Evolutionary conservation across 257 asterid species (phyloP).

Genomic region (Scutellaria baicalensis): DNA sequence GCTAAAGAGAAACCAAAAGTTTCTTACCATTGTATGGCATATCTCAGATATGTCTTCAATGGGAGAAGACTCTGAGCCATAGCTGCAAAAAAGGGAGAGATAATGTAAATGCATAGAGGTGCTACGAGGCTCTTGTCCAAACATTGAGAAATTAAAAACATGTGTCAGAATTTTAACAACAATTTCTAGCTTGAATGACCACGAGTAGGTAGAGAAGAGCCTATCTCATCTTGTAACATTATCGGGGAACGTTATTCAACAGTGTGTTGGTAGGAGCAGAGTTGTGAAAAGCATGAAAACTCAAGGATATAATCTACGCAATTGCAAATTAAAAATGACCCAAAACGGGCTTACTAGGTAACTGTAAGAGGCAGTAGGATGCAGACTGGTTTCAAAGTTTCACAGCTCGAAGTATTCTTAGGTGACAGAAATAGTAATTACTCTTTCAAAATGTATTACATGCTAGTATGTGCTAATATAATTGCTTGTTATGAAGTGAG

Average conservation of each 20-base stretch:
- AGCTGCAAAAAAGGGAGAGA: slow-evolving; percentile 42
- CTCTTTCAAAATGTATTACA: not conserved
- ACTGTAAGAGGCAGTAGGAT: too few relatives aligned
- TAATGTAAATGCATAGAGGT: not conserved
- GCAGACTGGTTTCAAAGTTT: too few relatives aligned
- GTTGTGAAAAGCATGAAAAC: too few relatives aligned
- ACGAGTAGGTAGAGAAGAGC: too few relatives aligned
- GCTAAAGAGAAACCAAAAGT: not conserved
- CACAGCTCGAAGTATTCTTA: too few relatives aligned
- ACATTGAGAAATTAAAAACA: not conserved
- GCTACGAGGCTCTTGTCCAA: not conserved
- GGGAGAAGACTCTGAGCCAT: slow-evolving; percentile 83
- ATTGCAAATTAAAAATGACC: too few relatives aligned
- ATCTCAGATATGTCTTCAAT: slow-evolving; percentile 50
- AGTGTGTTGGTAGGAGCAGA: too few relatives aligned
- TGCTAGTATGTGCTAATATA: not conserved
- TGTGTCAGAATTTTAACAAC: not conserved
- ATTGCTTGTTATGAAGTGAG: not conserved
- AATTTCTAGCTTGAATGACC: not conserved
- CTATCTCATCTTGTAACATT: too few relatives aligned
- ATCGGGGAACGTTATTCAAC: too few relatives aligned
- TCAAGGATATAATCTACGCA: too few relatives aligned
- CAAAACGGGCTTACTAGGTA: too few relatives aligned
- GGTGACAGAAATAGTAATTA: not conserved
- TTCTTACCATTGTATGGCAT: slow-evolving; percentile 67